Base-by-base conservation (phyloP, 495 filamentous ascomycete genomes). In the Astrocystis sublimbata region DNA sequence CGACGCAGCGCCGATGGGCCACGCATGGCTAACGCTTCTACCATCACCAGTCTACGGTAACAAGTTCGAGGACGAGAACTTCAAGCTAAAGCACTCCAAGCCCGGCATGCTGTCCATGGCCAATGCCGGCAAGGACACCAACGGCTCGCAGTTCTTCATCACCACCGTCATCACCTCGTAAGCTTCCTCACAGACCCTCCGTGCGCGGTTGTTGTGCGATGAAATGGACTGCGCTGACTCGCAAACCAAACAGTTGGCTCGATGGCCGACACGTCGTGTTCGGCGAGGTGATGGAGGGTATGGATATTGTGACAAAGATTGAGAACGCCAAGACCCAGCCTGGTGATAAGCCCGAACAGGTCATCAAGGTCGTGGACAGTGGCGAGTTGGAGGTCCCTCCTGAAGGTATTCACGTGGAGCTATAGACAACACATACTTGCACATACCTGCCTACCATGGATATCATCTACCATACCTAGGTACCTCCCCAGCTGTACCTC, bases 381-480 rank as follows among this genome's bases (percentile, higher is more conserved):
- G 94, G 94, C 69, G 96, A 98, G 84, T 81, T 97, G 55, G 81
- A 86, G 76, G 82, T 93, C 66, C 89, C 92, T 69, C 78, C 87
- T 75, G 92, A 97, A 98, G 94, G 94, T 98, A 97, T 91, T 84
- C 90, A 96, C 77, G 87, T 88, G 78, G 94, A 98, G 78, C 91
- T 97, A 77, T 98, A 91, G 84, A 82, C n/a, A n/a, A n/a, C 67
- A 63, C 56, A 59, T 49, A 56, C 36, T 40, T 55, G 52, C 52
- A 46, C 42, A n/a, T n/a, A 21, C 13, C n/a, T 40, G 53, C 24
- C n/a, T n/a, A n/a, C n/a, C n/a, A n/a, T n/a, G n/a, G n/a, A n/a
- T n/a, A n/a, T n/a, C n/a, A n/a, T n/a, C n/a, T n/a, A n/a, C n/a
- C n/a, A n/a, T n/a, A n/a, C n/a, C n/a, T n/a, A n/a, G n/a, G n/a